Evolutionary conservation across 495 filamentous ascomycete genomes (phyloP), one percentile per base, ranked within the genome.

Genomic region (Darksidea phi): DNA sequence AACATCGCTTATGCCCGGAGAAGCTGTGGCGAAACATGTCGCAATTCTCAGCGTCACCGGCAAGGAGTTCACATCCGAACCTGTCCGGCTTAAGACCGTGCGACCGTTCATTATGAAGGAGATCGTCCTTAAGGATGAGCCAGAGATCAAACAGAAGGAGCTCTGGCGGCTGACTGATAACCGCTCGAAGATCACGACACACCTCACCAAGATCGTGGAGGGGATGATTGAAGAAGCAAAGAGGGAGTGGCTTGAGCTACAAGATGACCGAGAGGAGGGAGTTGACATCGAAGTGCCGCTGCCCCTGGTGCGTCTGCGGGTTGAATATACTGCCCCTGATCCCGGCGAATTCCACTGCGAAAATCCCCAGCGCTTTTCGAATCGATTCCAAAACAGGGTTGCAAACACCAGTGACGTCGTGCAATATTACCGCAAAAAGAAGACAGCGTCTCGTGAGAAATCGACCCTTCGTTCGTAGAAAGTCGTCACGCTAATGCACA

Each of bases 361-460:
- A 69, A 99, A 99, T 60, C 94, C 94, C 15, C 94, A 97, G 68
- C 84, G 94, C 4, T 97, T 97, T 66, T 97, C 95, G 0, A 96
- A 95, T 72, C 84, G 92, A 4, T 99, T 99, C 65, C 80, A 87
- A 0, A 86, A 85, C 6, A 90, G 87, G 67, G 94, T 97, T 0
- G 94, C 94, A 10, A 99, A 99, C 66, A 84, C 88, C 1, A 94
- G 89, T 65, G 94, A 99, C 64, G 91, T 99, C 0, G 84, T 99
- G 1, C 86, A 94, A 66, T 97, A 95, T 64, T 84, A 97, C 72
- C 83, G 90, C 11, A 96, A 94, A 75, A 96, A 95, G 73, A 79
- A 81, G 38, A 74, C 50, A 0, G 65, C 71, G 5, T 76, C 71
- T 3, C 72, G 71, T 64, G 66, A 58, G 62, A 52, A 10, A 15